Evolutionary conservation across 176 grass and related monocot genomes (phyloP), one percentile per base, ranked within the genome.

Genomic region (Miscanthus lutarioriparius): DNA sequence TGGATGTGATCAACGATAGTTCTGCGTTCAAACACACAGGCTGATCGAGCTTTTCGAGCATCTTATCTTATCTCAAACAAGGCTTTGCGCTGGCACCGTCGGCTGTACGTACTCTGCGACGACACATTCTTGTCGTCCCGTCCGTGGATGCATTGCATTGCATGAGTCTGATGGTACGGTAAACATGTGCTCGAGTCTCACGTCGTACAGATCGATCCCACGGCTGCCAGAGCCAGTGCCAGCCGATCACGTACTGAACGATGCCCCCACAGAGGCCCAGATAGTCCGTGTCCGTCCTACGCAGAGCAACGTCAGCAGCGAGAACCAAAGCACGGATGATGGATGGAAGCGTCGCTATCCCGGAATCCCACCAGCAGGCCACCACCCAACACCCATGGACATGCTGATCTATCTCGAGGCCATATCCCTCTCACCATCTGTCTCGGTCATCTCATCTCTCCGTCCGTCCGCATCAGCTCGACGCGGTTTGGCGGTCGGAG

Each of bases 401-500:
- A 61, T 14, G 26, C 27, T 49, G 63, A 82, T 82, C 79, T 30
- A 30, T 69, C 30, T 54, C 65, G 16, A 54, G 47, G 80, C 40
- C 70, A 72, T 17, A 28, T 73, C 70, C 70, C 41, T 28, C 70
- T 73, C 70, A 15, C 3, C 79, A 17, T 23, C 35, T 16, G 48
- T 76, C 73, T 19, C 30, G 8, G 32, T 75, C 72, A 20, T 45
- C 1, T 15, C 17, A 10, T 38, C 1, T 51, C 10, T 62, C n/a
- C 10, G 58, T 62, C n/a, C 10, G 58, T 62, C 79, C 64, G 64
- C 64, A 28, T 69, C 86, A 79, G 1, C 64, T 35, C 83, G 23
- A 90, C 88, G 83, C 88, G 88, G 67, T 90, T 90, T 89, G 48
- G 76, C 47, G 66, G 86, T 38, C 84, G 77, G 75, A 83, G 49